These are phyloP conservation scores for Mytilinidion resinicola DNA, from an alignment of 495 filamentous ascomycete genomes.

Conservation along the genomic window DNA sequence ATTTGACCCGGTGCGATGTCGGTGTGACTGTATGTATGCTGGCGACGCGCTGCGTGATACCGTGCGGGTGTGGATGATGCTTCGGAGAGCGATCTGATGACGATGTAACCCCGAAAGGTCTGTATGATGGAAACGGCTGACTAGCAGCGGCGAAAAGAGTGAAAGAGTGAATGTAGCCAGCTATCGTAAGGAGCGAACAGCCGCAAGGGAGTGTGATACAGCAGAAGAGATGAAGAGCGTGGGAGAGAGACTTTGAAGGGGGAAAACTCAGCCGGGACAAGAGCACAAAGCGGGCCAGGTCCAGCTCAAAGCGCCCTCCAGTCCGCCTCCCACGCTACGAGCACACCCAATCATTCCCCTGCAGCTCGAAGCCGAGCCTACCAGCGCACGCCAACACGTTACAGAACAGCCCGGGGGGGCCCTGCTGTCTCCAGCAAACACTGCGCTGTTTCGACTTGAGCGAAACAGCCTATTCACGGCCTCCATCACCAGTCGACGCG, in stretches of 20 bases:
- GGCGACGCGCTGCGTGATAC: background rate
- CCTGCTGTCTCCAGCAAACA: background rate
- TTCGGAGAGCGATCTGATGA: background rate
- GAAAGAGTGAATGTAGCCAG: constrained; percentile 29
- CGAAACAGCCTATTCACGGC: background rate
- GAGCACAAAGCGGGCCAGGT: constrained; percentile 4
- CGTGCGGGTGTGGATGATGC: background rate
- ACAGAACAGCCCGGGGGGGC: background rate
- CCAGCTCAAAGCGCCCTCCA: background rate
- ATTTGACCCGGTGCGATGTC: background rate
- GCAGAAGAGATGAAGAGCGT: constrained; percentile 35
- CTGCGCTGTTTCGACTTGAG: background rate
- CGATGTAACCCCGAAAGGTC: background rate
- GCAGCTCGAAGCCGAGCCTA: background rate
- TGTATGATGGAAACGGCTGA: too few species aligned
- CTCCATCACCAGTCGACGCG: too few species aligned
- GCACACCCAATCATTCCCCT: background rate
- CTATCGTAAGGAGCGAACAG: constrained; percentile 40
- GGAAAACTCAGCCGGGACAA: constrained; percentile 26
- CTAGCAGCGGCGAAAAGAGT: constrained; percentile 25
- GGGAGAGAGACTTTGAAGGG: constrained; percentile 39
- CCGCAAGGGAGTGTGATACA: constrained; percentile 23
- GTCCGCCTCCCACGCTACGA: background rate
- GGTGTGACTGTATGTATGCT: too few species aligned
- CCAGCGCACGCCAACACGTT: background rate